Conservation (phyloP, 352 stramenopile species). For the Globisporangium recalcitrans region DNA sequence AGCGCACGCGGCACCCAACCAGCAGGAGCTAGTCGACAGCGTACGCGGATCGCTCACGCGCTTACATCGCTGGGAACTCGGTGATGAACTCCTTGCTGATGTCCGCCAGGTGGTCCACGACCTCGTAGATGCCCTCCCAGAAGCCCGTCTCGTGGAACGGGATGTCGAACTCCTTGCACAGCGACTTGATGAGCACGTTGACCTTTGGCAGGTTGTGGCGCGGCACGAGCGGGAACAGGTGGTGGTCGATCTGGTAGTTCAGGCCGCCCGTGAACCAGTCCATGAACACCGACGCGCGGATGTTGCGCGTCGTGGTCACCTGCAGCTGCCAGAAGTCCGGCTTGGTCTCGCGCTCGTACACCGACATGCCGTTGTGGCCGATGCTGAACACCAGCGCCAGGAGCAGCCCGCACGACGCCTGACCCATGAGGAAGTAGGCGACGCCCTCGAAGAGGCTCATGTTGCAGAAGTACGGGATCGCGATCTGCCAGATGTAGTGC, state of each 20-base stretch:
- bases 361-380: conserved; percentile 98
- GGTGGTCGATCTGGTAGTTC: conserved; percentile 98
- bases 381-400: conserved; percentile 96
- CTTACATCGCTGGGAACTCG: conserved; percentile 98
- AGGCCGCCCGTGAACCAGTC: conserved; percentile 98
- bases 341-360: conserved; percentile 93
- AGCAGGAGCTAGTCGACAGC: not conserved
- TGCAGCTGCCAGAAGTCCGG: conserved; percentile 99
- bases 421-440: conserved; percentile 77
- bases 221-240: conserved; percentile 97
- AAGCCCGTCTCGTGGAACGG: conserved; percentile 96
- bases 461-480: conserved; percentile 56
- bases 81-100: conserved; percentile 94
- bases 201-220: conserved; percentile 93
- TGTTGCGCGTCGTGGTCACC: conserved; percentile 97
- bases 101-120: conserved; percentile 90
- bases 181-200: conserved; percentile 93
- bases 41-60: not conserved
- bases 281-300: conserved; percentile 91
- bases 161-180: conserved; percentile 96
- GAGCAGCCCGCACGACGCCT: conserved; percentile 92
- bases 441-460: conserved; percentile 72
- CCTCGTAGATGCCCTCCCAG: conserved; percentile 90
- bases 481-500: conserved; percentile 92
- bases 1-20: not conserved